Percentiles rank a stretch among this genome's conserved stretches.
Evolutionary conservation across 148 eudicot genomes (phyloP).

Genomic region (Rhododendron vialii): DNA sequence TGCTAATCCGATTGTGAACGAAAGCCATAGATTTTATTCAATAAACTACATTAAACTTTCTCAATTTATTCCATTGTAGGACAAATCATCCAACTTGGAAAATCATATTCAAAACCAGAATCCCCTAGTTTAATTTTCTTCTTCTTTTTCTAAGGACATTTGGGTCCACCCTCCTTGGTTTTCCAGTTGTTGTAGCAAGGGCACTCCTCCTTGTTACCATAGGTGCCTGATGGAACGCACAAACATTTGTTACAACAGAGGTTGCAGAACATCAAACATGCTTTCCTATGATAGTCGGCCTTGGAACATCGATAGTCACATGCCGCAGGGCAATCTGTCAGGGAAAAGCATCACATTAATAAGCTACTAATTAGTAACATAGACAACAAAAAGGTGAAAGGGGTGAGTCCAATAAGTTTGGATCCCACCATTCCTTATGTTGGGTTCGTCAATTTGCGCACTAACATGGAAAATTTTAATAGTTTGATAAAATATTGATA

Average conservation of each 20-base stretch:
- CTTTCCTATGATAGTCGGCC: not conserved
- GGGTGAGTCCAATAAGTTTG: not conserved
- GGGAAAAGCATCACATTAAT: not conserved
- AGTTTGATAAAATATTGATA: too few relatives aligned
- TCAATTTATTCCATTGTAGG: not conserved
- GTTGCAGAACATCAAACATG: conserved; percentile 5
- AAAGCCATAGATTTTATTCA: not conserved
- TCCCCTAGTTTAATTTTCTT: not conserved
- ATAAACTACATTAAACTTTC: not conserved
- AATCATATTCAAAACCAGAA: not conserved
- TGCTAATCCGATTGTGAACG: not conserved
- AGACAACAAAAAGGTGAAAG: not conserved
- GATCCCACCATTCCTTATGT: not conserved
- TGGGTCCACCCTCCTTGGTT: conserved; percentile 1
- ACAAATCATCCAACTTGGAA: not conserved
- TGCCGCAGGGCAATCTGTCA: conserved; percentile 13
- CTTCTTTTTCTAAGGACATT: conserved; percentile 7
- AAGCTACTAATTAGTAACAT: not conserved
- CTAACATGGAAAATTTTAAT: too few relatives aligned
- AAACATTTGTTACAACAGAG: conserved; percentile 9
- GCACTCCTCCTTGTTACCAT: conserved; percentile 14
- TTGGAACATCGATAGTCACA: conserved; percentile 10
- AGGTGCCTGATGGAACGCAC: conserved; percentile 13
- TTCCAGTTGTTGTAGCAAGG: conserved; percentile 19
- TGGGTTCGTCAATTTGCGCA: not conserved